phyloP scores from a whole-genome alignment of 2,329 filamentous ascomycete species.

The Aureobasidium uvarum region DNA sequence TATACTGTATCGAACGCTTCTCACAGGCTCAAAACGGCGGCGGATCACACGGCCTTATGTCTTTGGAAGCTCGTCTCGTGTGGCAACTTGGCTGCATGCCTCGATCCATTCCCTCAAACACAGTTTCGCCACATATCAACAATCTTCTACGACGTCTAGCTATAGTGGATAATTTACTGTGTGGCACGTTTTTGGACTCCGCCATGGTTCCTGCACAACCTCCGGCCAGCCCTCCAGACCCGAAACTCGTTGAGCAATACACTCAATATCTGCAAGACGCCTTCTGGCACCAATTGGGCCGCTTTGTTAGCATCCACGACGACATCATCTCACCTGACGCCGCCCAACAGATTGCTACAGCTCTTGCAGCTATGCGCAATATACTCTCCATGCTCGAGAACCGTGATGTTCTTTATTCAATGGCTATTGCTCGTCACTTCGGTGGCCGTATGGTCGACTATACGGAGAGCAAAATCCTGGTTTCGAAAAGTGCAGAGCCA shows the following conservation, averaged over 20 bases:
- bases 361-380: slow-evolving; percentile 62
- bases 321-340: slow-evolving; percentile 40
- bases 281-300: slow-evolving; percentile 79
- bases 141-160: slow-evolving; percentile 66
- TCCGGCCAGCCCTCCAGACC: slow-evolving; percentile 35
- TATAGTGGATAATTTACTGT: slow-evolving; percentile 73
- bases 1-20: slow-evolving; percentile 58
- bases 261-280: slow-evolving; percentile 36
- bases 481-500: slow-evolving; percentile 36
- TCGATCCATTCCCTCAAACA: slow-evolving; percentile 31
- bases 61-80: slow-evolving; percentile 59
- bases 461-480: slow-evolving; percentile 34
- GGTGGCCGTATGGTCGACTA: slow-evolving; percentile 58
- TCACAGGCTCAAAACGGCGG: slow-evolving; percentile 18
- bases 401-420: slow-evolving; percentile 85
- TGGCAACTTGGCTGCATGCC: slow-evolving; percentile 59
- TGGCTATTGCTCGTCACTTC: slow-evolving; percentile 74
- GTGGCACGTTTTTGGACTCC: slow-evolving; percentile 67
- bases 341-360: slow-evolving; percentile 31
- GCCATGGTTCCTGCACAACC: slow-evolving; percentile 51
- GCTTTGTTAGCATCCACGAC: slow-evolving; percentile 65
- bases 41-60: slow-evolving; percentile 40
- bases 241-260: slow-evolving; percentile 28
- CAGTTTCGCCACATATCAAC: slow-evolving; percentile 45
- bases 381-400: slow-evolving; percentile 80